Evolutionary conservation across 2,329 filamentous ascomycete genomes (phyloP).

Genomic region (Mollisiaceae sp.): DNA sequence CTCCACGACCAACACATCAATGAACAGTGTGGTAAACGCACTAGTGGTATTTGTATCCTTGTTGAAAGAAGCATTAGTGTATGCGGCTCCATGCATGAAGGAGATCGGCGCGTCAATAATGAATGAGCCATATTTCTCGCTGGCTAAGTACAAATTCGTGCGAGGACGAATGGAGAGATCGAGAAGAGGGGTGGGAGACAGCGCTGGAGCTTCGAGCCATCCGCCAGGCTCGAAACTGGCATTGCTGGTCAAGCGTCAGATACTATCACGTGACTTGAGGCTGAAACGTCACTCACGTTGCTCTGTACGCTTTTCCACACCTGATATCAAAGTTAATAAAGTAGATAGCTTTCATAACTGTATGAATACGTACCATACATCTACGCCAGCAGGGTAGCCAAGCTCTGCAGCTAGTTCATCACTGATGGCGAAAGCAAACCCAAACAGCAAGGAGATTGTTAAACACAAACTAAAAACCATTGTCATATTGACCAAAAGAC

Average conservation of each 20-base stretch:
- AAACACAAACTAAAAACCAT: conserved; percentile 4
- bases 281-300: conserved; percentile 40
- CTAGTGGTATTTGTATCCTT: conserved; percentile 30
- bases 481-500: not conserved
- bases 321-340: conserved; percentile 4
- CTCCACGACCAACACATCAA: conserved; percentile 38
- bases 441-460: conserved; percentile 5
- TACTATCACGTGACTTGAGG: not conserved
- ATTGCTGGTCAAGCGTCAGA: conserved; percentile 44
- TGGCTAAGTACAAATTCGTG: conserved; percentile 51
- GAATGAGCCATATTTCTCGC: conserved; percentile 46
- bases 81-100: conserved; percentile 44
- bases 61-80: conserved; percentile 34
- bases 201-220: conserved; percentile 46
- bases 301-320: conserved; percentile 51
- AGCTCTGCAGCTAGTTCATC: conserved; percentile 37
- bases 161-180: conserved; percentile 49
- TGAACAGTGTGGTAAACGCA: conserved; percentile 31
- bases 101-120: conserved; percentile 49
- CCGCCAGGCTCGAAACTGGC: conserved; percentile 54
- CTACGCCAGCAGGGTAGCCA: conserved; percentile 49
- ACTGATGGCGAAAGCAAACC: conserved; percentile 20
- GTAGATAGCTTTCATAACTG: not conserved
- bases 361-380: conserved; percentile 46
- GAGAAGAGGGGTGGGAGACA: conserved; percentile 45